Base-by-base conservation (phyloP, 140 eudicot species). In the Oenanthe javanica region DNA sequence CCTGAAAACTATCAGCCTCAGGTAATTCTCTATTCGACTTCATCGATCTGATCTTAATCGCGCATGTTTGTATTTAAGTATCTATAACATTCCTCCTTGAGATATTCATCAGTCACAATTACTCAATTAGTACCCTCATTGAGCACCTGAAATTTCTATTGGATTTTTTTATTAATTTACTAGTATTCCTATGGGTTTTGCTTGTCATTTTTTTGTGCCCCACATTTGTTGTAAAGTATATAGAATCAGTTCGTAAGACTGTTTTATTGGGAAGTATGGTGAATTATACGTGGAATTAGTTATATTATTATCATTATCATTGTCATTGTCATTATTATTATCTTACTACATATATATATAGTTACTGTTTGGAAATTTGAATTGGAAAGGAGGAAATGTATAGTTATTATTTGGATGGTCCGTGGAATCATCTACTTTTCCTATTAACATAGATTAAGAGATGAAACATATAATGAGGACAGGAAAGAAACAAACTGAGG, bases 11-110 rank as follows among this genome's bases (percentile, higher is more conserved):
- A n/a, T 23, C 78, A 75, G 54, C 61, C 45, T 23, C 79, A 47
- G 79, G 79, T 75, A 48, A 48, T 75, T 75, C 55, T 47, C 38
- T n/a, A 25, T n/a, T 75, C n/a, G 49, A 75, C 36, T 75, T 49
- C 12, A 49, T 25, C 18, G 5, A 23, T 4, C 6, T 67, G 18
- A 38, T 14, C 49, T 46, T 3, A 73, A 16, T 5, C 13, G 0
- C 4, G 0, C 51, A 15, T 16, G 6, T 21, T 72, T 48, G 12
- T 16, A 66, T 66, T 4, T 42, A 48, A 16, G 11, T 48, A 48
- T 48, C 51, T 48, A 9, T 48, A 9, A 48, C 51, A 48, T 48
- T 0, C 9, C 51, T 9, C 51, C 51, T 48, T 4, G 4, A 42
- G 4, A 42, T 42, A 42, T 4, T 42, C 45, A 4, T 42, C 45